Evolutionary conservation across 805 yeast genomes (phyloP).

Genomic region (Candida berthetii): DNA sequence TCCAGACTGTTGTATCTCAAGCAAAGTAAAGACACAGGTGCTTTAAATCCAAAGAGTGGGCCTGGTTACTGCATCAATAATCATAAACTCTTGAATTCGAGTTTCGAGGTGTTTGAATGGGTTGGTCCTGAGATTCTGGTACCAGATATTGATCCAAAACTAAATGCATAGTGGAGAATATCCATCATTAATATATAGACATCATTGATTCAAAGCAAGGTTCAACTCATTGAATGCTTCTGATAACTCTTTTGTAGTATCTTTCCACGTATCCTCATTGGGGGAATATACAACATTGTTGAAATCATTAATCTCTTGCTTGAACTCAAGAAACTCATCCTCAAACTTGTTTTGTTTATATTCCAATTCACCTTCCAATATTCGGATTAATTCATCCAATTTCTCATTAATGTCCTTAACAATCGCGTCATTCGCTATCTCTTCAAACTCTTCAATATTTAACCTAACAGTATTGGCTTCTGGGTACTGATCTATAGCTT

Average conservation of each 20-base stretch:
- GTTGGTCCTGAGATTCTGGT: slow-evolving; percentile 29
- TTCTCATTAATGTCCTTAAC: slow-evolving; percentile 9
- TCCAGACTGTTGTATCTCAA: slow-evolving; percentile 57
- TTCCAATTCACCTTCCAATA: slow-evolving; percentile 20
- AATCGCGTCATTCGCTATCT: not conserved
- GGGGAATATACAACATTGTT: slow-evolving; percentile 16
- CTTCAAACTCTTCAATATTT: not conserved
- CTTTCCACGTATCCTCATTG: not conserved
- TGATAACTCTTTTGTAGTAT: slow-evolving; percentile 3
- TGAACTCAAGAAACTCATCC: slow-evolving; percentile 9
- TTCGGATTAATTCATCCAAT: slow-evolving; percentile 20
- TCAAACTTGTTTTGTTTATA: slow-evolving; percentile 9
- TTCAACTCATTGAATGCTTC: slow-evolving; percentile 10
- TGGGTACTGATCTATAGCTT: slow-evolving; percentile 1
- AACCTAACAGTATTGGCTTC: not conserved
- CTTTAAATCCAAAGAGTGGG: slow-evolving; percentile 50
- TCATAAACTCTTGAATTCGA: slow-evolving; percentile 76
- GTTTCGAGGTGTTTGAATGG: slow-evolving; percentile 80
- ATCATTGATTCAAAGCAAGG: slow-evolving; percentile 10
- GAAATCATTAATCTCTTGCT: slow-evolving; percentile 24
- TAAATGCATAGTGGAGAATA: slow-evolving; percentile 17
- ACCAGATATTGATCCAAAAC: slow-evolving; percentile 14
- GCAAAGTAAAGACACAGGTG: slow-evolving; percentile 45
- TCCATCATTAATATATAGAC: not conserved
- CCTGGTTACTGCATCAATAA: slow-evolving; percentile 71